Evolutionary conservation across 1,284 basidiomycete species (phyloP), one percentile per base, ranked within the genome.

Genomic region (Fomitopsis pinicola): DNA sequence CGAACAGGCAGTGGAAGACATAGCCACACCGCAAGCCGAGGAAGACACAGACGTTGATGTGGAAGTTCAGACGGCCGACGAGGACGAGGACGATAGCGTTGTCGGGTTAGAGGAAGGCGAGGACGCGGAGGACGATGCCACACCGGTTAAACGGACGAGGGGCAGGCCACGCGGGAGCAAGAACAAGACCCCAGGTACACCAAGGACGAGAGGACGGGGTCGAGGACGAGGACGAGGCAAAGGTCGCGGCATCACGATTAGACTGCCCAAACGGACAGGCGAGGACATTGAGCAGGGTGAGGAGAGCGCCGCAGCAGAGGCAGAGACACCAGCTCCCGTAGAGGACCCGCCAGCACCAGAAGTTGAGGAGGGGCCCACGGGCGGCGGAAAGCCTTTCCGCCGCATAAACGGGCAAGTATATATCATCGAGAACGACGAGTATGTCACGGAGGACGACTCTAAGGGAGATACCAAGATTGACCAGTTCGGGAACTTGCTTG

Each of bases 401-500:
- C 85, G 82, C 66, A 84, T 97, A 69, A 87, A 91, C 59, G 93
- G 91, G 12, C 80, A 86, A 66, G 82, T 86, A 15, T 92, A 91
- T 71, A 77, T 87, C 48, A 89, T 97, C 56, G 91, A 94, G 46
- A 89, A 90, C 45, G 95, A 98, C 73, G 95, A 97, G 76, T 88
- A 96, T 65, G 78, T 91, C 54, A 90, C 95, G 5, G 87, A 89
- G 1, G 85, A 92, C 53, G 92, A 98, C 70, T 82, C 85, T 45
- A 94, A 89, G 64, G 97, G 97, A 15, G 91, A 98, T 72, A 84
- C 87, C 62, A 99, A 99, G 79, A 89, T 99, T 40, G 95, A 98
- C 72, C 77, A 78, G 58, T 82, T 88, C 63, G 97, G 97, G 5
- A 88, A 88, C 65, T 74, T 99, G 30, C 85, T 92, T 2, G 97